Evolutionary conservation across 2,329 filamentous ascomycete species (phyloP), one percentile per base, ranked within the genome.

Genomic region (Botrytis sinoallii): DNA sequence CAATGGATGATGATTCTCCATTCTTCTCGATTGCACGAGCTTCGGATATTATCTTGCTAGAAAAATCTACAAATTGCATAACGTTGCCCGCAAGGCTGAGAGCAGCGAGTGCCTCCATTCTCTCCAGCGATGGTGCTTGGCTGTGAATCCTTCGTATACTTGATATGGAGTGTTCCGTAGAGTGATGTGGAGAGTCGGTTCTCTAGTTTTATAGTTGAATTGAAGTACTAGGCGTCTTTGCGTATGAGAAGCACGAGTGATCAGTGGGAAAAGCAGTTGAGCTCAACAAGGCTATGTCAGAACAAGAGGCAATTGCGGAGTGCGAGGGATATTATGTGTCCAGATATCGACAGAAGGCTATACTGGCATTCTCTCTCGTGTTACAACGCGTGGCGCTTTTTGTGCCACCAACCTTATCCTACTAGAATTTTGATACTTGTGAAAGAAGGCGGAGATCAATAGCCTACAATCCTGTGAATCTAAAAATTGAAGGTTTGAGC

Each of bases 401-500:
- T 18, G 52, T n/a, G 6, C 14, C n/a, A 55, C 52, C 52, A 25
- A 29, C 12, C 14, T 55, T 55, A 25, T 55, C n/a, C 52, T 18
- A 55, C 10, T 52, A 52, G 48, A n/a, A 52, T 52, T 9, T 52
- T 4, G 6, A 52, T 48, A 22, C 20, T 48, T 48, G 20, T 48
- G 20, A 2, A 1, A n/a, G 9, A n/a, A n/a, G 25, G 10, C 9
- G 22, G 9, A n/a, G 10, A n/a, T 0, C 10, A 14, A n/a, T 14
- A 52, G 10, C 25, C 22, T 52, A 6, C 22, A 3, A 12, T n/a
- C 22, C 48, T 52, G 4, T 14, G 22, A 2, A 52, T 52, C 10
- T 25, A 10, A 1, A 52, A 14, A 14, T 12, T 52, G 25, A 52
- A 52, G 4, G 14, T 14, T 14, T 52, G 5, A n/a, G 48, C 22